Evolutionary conservation across 2,329 filamentous ascomycete species (phyloP).

Genomic region (Penicillium sp.): DNA sequence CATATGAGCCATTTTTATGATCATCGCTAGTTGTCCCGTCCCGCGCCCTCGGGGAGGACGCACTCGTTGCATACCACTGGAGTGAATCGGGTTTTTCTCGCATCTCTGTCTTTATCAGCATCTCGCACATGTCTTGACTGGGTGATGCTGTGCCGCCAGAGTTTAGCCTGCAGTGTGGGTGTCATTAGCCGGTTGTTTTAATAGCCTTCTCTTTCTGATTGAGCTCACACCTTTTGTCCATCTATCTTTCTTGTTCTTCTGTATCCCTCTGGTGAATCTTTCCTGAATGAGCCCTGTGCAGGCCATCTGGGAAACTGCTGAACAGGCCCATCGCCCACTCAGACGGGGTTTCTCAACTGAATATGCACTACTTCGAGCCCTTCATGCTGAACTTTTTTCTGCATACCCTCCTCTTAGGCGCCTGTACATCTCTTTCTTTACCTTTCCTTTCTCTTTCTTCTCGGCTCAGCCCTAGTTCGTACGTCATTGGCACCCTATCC

Average conservation of each 20-base stretch:
- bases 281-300: background rate
- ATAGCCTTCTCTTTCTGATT: too few relatives aligned
- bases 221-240: too few relatives aligned
- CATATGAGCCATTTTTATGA: conserved; percentile 10
- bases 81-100: conserved; percentile 8
- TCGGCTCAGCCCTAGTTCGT: conserved; percentile 5
- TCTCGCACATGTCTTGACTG: too few relatives aligned
- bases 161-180: too few relatives aligned
- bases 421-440: conserved; percentile 2
- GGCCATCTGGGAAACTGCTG: background rate
- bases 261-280: too few relatives aligned
- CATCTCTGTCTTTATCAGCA: too few relatives aligned
- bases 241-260: too few relatives aligned
- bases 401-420: conserved; percentile 1
- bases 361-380: conserved; percentile 1
- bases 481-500: background rate
- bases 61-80: conserved; percentile 15
- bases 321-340: background rate
- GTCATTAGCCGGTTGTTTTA: too few relatives aligned
- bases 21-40: conserved; percentile 3
- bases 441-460: background rate
- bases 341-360: background rate
- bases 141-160: conserved; percentile 4
- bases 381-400: background rate
- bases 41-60: background rate